Evolutionary conservation across 1,284 basidiomycete species (phyloP), one percentile per base, ranked within the genome.

Genomic region (Trametes hirsuta): DNA sequence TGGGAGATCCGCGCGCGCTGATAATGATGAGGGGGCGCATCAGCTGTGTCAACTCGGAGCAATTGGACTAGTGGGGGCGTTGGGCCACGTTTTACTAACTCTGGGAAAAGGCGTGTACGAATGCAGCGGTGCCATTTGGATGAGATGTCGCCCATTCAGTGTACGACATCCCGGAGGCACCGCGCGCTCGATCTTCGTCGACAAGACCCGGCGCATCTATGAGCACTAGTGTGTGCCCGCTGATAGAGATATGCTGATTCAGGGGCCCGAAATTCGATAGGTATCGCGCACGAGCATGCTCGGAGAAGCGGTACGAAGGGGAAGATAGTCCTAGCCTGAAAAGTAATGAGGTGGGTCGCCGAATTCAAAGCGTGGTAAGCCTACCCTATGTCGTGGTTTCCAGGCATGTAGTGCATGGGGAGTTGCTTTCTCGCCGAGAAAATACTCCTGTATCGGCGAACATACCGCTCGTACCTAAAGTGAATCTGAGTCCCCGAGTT

Each of bases 351-450:
- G 52, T 44, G 55, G n/a, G 25, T 36, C 37, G 40, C 47, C 45
- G 24, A 53, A 53, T 53, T 58, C 37, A 50, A 48, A 49, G 37
- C 49, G 47, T 18, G 52, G 39, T 34, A 56, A 25, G 71, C 78
- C 18, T 69, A 91, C 84, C 90, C 92, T 44, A 91, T 82, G 70
- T 97, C 95, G 68, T 94, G 93, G 71, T 97, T 97, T 6, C 95
- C 95, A 1, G 94, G 90, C 30, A 95, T 82, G 69, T 87, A 92
- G 71, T 90, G 88, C 62, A 82, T 76, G 58, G 77, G 83, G 52
- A 79, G 72, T 12, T 66, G 65, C 18, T 70, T 57, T 48, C 78
- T 69, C 11, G 53, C 37, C 24, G 48, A 41, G 74, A 94, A 94
- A 39, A 93, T 91, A 21, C 77, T 78, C 58, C 78, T 81, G 77